These are phyloP conservation scores for Plasmodium cynomolgi DNA, from an alignment of 169 alveolate genomes.

Conservation along the genomic window DNA sequence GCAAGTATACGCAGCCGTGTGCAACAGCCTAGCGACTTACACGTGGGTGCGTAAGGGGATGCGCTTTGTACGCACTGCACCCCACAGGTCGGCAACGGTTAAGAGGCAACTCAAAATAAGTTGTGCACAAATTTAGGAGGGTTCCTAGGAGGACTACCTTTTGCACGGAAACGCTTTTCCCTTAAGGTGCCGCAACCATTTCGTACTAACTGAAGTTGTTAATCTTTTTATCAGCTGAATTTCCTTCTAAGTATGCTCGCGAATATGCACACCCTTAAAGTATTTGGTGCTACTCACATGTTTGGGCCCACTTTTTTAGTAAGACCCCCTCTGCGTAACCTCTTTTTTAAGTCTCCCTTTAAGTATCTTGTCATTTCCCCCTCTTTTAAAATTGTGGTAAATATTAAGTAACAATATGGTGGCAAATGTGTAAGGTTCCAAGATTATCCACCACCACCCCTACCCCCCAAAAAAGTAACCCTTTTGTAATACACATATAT, in stretches of 20 bases:
- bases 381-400: background rate
- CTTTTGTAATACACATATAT: background rate
- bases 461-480: background rate
- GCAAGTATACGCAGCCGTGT: background rate
- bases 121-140: background rate
- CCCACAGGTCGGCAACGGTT: background rate
- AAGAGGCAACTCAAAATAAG: background rate
- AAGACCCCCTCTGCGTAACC: background rate
- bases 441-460: background rate
- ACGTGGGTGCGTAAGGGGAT: background rate
- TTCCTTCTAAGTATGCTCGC: background rate
- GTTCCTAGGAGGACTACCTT: background rate
- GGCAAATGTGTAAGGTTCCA: background rate
- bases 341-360: background rate
- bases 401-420: background rate
- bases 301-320: background rate
- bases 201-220: background rate
- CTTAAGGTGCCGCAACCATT: background rate
- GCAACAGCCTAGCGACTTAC: background rate
- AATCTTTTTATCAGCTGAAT: background rate
- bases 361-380: background rate
- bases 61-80: background rate
- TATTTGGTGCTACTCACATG: background rate
- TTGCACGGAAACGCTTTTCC: background rate
- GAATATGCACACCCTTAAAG: background rate